Evolutionary conservation across 305 asterid genomes (phyloP).

Genomic region (Caryopteris hybrid): DNA sequence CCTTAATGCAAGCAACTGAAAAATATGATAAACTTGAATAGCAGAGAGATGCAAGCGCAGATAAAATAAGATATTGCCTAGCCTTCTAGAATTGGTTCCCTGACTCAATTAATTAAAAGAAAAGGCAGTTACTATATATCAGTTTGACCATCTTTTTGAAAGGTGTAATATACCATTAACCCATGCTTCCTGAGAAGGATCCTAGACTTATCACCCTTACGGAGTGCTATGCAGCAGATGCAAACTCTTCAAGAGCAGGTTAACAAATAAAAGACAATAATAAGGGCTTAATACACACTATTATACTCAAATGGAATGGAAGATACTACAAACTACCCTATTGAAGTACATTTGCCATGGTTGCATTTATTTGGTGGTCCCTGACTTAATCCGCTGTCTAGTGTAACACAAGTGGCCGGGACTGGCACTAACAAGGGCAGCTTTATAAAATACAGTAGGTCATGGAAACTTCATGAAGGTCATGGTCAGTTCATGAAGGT

Average conservation of each 20-base stretch:
- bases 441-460: neutral
- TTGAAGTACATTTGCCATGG: neutral
- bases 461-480: neutral
- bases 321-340: neutral
- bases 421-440: neutral
- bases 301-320: neutral
- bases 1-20: neutral
- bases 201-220: neutral
- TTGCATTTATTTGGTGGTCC: neutral
- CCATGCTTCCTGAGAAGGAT: neutral
- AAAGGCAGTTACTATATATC: neutral
- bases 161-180: conserved; percentile 18
- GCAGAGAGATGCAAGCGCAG: neutral
- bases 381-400: neutral
- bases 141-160: neutral
- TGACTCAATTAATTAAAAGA: neutral
- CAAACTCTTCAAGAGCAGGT: neutral
- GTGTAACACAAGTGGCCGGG: neutral
- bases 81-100: neutral
- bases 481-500: too few relatives aligned
- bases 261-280: neutral
- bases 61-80: neutral
- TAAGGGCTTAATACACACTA: neutral
- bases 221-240: neutral
- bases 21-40: neutral